Evolutionary conservation across 768 basidiomycete genomes (phyloP), one percentile per base, ranked within the genome.

Genomic region (Boletus barrowsii): DNA sequence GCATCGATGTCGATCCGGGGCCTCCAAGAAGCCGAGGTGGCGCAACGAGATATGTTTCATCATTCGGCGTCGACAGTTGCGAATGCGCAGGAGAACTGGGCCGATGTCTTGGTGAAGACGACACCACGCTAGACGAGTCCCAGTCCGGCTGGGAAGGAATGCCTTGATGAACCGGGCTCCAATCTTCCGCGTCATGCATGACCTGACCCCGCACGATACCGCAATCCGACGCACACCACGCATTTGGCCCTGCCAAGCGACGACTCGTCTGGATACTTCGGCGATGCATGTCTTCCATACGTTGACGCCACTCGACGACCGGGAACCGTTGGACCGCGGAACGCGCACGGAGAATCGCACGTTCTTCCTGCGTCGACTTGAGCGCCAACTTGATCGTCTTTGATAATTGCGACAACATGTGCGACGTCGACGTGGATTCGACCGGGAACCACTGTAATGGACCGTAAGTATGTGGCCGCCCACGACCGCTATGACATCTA

Each of bases 291-390:
- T 96, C 94, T 73, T 97, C 94, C 79, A 86, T 90, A 46, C 90
- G 84, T 68, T 96, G 93, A 65, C 94, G 89, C 94, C 94, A 97
- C 74, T 97, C 93, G 26, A 97, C 90, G 53, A 97, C 94, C 5
- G 94, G 94, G 88, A 97, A 97, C 64, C 94, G 90, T 66, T 96
- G 94, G 4, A 97, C 82, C 17, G 93, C 94, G 15, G 94, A 96
- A 41, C 94, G 84, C 42, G 94, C 94, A 66, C 93, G 90, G 24
- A 97, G 81, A 63, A 96, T 86, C 10, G 93, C 92, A 51, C 94
- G 87, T 62, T 96, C 94, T 69, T 95, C 88, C 62, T 91, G 83
- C 0, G 87, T 84, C 10, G 94, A 95, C 72, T 89, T 95, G 58
- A 97, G 74, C 6, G 94, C 94, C 75, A 95, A 79, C 70, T 96